Conservation (phyloP, 331 rosid species). For the Pyrus hybrid region DNA sequence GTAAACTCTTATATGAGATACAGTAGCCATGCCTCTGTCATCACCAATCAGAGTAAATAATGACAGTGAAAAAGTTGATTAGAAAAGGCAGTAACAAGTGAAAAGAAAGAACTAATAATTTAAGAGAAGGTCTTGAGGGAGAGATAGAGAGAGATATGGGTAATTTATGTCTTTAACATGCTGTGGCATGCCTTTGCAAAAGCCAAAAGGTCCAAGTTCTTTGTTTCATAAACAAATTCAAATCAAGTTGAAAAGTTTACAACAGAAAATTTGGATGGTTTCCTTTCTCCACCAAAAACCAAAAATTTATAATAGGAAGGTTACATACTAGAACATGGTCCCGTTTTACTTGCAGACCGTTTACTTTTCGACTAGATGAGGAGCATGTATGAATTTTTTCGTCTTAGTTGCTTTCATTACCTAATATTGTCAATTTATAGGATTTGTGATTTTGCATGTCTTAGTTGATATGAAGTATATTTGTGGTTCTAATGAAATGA, state of each 20-base stretch:
- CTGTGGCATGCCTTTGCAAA: constrained; percentile 25
- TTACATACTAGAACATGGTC: constrained; percentile 1
- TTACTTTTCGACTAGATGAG: not conserved
- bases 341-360: not conserved
- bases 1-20: too few relatives aligned
- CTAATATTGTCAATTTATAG: too few relatives aligned
- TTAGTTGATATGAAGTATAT: too few relatives aligned
- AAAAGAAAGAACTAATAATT: constrained; percentile 6
- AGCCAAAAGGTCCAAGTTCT: constrained; percentile 41
- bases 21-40: constrained; percentile 29
- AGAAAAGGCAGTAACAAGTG: constrained; percentile 20
- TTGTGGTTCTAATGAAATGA: too few relatives aligned
- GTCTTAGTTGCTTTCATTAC: too few relatives aligned
- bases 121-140: not conserved
- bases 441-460: too few relatives aligned
- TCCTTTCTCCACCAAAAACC: constrained; percentile 14
- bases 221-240: constrained; percentile 40
- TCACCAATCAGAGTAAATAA: constrained; percentile 14
- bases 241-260: constrained; percentile 36
- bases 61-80: constrained; percentile 5
- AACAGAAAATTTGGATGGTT: constrained; percentile 50
- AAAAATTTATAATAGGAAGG: constrained; percentile 18
- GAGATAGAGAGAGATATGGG: constrained; percentile 47
- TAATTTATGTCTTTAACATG: constrained; percentile 37
- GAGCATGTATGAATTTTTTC: not conserved